Conservation (phyloP, 495 filamentous ascomycete species). For the Clavariopsis aquatica region DNA sequence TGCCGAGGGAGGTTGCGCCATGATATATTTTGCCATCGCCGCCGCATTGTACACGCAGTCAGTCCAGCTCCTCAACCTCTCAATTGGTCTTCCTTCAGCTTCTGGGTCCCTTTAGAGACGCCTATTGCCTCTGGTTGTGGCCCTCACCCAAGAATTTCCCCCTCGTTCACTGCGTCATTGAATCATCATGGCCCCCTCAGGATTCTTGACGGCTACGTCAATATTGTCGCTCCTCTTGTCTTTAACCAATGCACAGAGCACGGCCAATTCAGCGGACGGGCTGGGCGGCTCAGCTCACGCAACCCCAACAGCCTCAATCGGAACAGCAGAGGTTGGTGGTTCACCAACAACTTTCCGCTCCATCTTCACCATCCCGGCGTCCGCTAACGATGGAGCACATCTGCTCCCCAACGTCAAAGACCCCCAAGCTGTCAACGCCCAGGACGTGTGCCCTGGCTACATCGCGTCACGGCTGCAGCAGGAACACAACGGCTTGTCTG, state of each 20-base stretch:
- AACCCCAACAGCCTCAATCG: not conserved
- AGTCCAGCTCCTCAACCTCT: not conserved
- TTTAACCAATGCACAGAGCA: conserved; percentile 27
- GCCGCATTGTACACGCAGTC: not conserved
- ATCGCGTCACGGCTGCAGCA: conserved; percentile 54
- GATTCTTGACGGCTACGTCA: conserved; percentile 8
- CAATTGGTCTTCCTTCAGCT: not conserved
- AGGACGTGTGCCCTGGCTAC: conserved; percentile 67
- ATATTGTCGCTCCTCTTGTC: conserved; percentile 8
- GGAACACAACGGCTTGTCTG: conserved; percentile 53
- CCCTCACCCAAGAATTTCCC: conserved; percentile 1
- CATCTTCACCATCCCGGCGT: conserved; percentile 59
- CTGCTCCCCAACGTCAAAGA: conserved; percentile 73
- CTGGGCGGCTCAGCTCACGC: conserved; percentile 1
- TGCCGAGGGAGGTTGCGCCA: not conserved
- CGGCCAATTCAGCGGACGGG: conserved; percentile 13
- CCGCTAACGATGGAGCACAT: conserved; percentile 57
- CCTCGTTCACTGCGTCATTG: conserved; percentile 6
- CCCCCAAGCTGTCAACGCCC: conserved; percentile 68
- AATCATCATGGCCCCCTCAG: conserved; percentile 23
- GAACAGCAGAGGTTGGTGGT: conserved; percentile 5
- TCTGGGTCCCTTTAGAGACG: not conserved
- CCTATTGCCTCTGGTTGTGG: not conserved
- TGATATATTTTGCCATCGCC: conserved; percentile 3
- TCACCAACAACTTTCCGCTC: conserved; percentile 25